Evolutionary conservation across 2,329 filamentous ascomycete species (phyloP).

Genomic region (Pseudogymnoascus sp.): DNA sequence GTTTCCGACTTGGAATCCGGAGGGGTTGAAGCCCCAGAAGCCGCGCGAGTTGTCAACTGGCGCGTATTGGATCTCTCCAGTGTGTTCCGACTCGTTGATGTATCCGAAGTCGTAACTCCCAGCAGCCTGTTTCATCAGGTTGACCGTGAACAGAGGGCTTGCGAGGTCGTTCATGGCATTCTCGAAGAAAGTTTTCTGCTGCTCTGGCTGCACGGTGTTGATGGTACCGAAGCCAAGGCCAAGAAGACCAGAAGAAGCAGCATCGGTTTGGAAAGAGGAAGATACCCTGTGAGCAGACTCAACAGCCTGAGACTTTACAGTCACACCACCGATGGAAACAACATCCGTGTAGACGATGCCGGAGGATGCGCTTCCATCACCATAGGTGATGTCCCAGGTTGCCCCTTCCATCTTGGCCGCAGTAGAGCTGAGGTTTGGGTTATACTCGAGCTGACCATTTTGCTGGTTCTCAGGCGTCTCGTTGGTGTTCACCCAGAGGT

Average conservation of each 20-base stretch:
- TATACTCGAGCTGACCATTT: conserved; percentile 19
- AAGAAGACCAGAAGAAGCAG: conserved; percentile 45
- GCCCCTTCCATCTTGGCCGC: conserved; percentile 14
- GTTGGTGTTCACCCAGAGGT: conserved; percentile 25
- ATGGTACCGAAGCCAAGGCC: conserved; percentile 40
- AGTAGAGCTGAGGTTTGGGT: conserved; percentile 15
- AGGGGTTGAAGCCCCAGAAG: conserved; percentile 47
- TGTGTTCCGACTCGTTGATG: conserved; percentile 43
- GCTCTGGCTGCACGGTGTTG: conserved; percentile 14
- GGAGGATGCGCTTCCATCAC: conserved; percentile 27
- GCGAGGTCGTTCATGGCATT: conserved; percentile 15
- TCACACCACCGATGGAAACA: conserved; percentile 19
- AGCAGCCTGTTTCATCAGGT: conserved; percentile 36
- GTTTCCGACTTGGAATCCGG: conserved; percentile 36
- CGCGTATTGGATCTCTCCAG: conserved; percentile 42
- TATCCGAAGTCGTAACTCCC: conserved; percentile 46
- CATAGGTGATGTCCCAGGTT: conserved; percentile 23
- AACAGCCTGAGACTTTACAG: conserved; percentile 17
- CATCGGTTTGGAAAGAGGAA: conserved; percentile 21
- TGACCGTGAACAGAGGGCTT: conserved; percentile 44
- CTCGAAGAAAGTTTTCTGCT: conserved; percentile 19
- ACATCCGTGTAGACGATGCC: conserved; percentile 20
- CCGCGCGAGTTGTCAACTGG: conserved; percentile 37
- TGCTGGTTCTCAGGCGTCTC: conserved; percentile 16
- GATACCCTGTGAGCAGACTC: conserved; percentile 20